These are phyloP conservation scores for Corylus heterophylla DNA, from an alignment of 306 rosid genomes.

Conservation along the genomic window DNA sequence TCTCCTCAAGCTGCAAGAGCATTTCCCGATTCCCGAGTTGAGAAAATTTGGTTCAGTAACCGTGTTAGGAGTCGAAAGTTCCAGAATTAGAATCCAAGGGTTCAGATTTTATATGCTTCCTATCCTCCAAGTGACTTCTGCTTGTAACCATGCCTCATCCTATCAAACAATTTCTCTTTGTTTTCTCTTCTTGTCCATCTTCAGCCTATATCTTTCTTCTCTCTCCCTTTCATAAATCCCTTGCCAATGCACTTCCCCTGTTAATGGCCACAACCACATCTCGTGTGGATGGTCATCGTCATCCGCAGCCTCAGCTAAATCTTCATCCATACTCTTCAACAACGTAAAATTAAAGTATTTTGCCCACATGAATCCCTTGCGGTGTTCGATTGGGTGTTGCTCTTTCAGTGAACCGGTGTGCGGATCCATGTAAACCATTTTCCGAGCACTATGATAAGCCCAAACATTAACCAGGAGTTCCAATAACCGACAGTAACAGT, in stretches of 20 bases:
- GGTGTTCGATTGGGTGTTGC: conserved; percentile 81
- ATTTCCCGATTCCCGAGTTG: conserved; percentile 26
- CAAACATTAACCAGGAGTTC: conserved; percentile 92
- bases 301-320: conserved; percentile 92
- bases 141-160: conserved; percentile 78
- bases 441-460: conserved; percentile 95
- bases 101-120: conserved; percentile 27
- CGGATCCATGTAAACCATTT: conserved; percentile 82
- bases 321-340: conserved; percentile 93
- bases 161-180: conserved; percentile 69
- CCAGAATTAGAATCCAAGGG: conserved; percentile 10
- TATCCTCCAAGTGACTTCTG: conserved; percentile 86
- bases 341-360: conserved; percentile 65
- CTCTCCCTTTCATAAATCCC: conserved; percentile 92
- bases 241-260: conserved; percentile 96
- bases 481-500: conserved; percentile 82
- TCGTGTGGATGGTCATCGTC: conserved; percentile 73
- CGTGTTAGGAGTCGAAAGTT: conserved; percentile 11
- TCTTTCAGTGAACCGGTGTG: conserved; percentile 68
- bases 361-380: conserved; percentile 77
- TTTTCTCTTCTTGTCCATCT: conserved; percentile 96
- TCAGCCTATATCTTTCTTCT: conserved; percentile 83
- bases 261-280: conserved; percentile 87
- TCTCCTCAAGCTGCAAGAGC: conserved; percentile 33
- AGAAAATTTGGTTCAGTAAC: conserved; percentile 31